Conservation (phyloP, 306 rosid species). For the Senna tora region DNA sequence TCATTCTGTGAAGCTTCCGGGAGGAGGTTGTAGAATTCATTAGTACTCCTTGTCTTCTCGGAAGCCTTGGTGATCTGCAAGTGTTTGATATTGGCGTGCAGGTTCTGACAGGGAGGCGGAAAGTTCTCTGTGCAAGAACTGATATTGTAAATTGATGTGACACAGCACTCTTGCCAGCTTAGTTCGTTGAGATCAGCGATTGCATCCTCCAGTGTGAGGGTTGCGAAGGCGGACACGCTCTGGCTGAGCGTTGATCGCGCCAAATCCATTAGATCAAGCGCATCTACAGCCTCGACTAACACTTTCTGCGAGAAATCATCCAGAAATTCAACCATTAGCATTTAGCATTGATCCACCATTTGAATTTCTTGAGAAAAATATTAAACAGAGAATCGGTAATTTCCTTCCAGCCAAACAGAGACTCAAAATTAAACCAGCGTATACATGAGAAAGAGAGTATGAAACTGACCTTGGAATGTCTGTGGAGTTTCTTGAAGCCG, state of each 20-base stretch:
- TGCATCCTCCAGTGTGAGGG: slow-evolving; percentile 50
- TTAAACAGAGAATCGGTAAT: neutral
- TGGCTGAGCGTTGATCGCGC: slow-evolving; percentile 67
- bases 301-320: slow-evolving; percentile 48
- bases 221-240: slow-evolving; percentile 47
- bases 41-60: neutral
- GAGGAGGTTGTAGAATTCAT: slow-evolving; percentile 17
- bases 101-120: slow-evolving; percentile 31
- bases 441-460: neutral
- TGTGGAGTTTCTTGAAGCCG: slow-evolving; percentile 67
- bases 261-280: slow-evolving; percentile 55
- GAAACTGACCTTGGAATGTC: slow-evolving; percentile 54
- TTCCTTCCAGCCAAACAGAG: slow-evolving; percentile 22
- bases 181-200: slow-evolving; percentile 61
- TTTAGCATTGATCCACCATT: too few relatives aligned
- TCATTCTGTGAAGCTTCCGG: neutral
- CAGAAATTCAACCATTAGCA: neutral
- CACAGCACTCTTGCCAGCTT: slow-evolving; percentile 83
- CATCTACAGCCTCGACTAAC: slow-evolving; percentile 53
- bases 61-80: neutral
- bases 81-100: slow-evolving; percentile 14
- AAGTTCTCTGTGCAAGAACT: slow-evolving; percentile 35
- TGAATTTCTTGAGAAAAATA: neutral
- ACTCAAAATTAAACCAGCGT: slow-evolving; percentile 5
- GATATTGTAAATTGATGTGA: slow-evolving; percentile 61